These are phyloP conservation scores for Austropuccinia psidii DNA, from an alignment of 1,284 basidiomycete species.

Conservation along the genomic window DNA sequence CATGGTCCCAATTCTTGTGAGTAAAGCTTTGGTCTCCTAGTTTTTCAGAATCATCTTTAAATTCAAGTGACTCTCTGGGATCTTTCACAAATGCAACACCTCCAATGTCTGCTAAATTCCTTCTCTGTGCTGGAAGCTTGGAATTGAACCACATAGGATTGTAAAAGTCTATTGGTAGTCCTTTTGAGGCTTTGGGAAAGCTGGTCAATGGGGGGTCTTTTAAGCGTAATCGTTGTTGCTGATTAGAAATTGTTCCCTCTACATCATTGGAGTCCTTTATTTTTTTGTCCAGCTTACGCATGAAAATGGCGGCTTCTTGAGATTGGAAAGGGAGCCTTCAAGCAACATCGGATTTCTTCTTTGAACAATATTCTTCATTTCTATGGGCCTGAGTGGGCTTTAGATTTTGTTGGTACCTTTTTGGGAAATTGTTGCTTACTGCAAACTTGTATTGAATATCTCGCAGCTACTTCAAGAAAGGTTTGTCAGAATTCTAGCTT, in stretches of 20 bases:
- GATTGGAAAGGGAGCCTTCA: neutral
- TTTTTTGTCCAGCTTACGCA: neutral
- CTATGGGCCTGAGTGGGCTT: neutral
- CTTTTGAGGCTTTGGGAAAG: slow-evolving; percentile 5
- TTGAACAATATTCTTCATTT: neutral
- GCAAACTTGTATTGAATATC: neutral
- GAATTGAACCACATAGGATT: neutral
- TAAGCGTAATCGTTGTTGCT: neutral
- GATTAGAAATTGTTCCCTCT: neutral
- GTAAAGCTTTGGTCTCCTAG: neutral
- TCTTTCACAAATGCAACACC: neutral
- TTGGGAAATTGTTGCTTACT: neutral
- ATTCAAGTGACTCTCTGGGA: neutral
- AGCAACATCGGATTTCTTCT: neutral
- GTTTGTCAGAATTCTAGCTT: too few species aligned
- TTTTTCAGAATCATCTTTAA: neutral
- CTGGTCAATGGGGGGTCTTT: neutral
- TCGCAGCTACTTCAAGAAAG: too few species aligned
- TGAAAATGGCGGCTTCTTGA: neutral
- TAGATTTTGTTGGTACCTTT: neutral
- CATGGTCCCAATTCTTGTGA: neutral
- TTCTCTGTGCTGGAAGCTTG: neutral
- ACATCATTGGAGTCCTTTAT: neutral
- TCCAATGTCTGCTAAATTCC: neutral
- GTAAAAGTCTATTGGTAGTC: slow-evolving; percentile 14